Evolutionary conservation across 1,284 basidiomycete species (phyloP), one percentile per base, ranked within the genome.

Genomic region (Irpex lacteus): DNA sequence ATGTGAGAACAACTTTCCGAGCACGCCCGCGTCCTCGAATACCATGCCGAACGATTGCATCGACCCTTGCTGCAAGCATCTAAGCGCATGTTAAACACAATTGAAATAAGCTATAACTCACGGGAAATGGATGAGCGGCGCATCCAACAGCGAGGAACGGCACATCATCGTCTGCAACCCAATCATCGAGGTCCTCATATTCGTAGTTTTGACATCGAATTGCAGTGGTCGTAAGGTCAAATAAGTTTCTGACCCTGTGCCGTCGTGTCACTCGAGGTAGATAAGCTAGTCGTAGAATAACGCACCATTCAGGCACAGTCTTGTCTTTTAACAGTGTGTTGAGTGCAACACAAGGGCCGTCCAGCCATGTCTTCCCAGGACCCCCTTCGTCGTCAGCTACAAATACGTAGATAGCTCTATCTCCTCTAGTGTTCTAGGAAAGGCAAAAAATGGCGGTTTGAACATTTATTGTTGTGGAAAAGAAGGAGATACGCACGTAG

Each of bases 1-100:
- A 70, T 86, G 83, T 5, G 82, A 81, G 71, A 89, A 87, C 4
- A 89, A 73, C 53, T 80, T 82, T 18, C 80, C 87, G 5, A 88
- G 77, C 5, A 84, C 81, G 2, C 83, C 83, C 3, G 78, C 84
- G 65, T 88, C 87, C 72, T 88, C 86, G 4, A 86, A 70, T 5
- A 80, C 74, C 72, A 88, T 80, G 6, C 80, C 81, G 15, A 77
- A 72, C 5, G 78, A 75, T 70, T 88, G 87, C 8, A 82, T 73
- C 0, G 82, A 79, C 9, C 85, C 85, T 15, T 81, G 76, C 86
- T 88, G 68, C 6, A 50, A n/a, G 5, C 21, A 44, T 15, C 49
- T 55, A 34, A 37, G 18, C 4, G 32, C 7, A 32, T 21, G 15
- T 11, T 40, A 15, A 18, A 8, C 44, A 13, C 34, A 15, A 40